A percentile compares a stretch with the other conserved stretches of the same genome.
Conservation (phyloP, 2,329 filamentous ascomycete genomes). For the Juglanconis oblonga region DNA sequence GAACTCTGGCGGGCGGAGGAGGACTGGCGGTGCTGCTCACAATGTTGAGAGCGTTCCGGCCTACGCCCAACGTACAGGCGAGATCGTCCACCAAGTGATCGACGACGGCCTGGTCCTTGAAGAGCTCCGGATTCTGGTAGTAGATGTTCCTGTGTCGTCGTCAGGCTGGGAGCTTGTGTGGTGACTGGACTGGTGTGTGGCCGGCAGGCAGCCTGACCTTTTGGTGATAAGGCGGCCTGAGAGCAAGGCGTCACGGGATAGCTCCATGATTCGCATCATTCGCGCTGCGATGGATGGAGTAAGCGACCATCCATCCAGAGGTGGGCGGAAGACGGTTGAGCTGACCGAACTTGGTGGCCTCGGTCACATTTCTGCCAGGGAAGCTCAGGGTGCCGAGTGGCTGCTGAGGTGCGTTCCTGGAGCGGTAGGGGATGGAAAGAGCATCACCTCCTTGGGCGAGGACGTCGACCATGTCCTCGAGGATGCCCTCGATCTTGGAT, state of each 20-base stretch:
- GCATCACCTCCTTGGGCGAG: constrained; percentile 39
- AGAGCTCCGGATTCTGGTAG: constrained; percentile 72
- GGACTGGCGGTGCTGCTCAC: constrained; percentile 39
- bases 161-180: not conserved
- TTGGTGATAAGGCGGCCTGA: constrained; percentile 58
- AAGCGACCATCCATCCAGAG: not conserved
- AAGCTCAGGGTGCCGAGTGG: constrained; percentile 32
- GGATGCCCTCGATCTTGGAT: constrained; percentile 52
- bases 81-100: constrained; percentile 73
- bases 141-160: constrained; percentile 65
- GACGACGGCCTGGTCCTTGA: constrained; percentile 65
- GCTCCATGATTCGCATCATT: constrained; percentile 55
- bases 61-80: constrained; percentile 64
- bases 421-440: constrained; percentile 46
- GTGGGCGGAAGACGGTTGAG: not conserved
- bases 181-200: too few species aligned
- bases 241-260: constrained; percentile 57
- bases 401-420: constrained; percentile 20
- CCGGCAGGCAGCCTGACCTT: constrained; percentile 39
- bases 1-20: not conserved
- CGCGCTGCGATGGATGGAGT: constrained; percentile 39
- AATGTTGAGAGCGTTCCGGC: constrained; percentile 66
- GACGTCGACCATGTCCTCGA: constrained; percentile 49
- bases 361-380: constrained; percentile 44
- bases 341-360: constrained; percentile 52